Evolutionary conservation across 208 protist genomes (phyloP).

Genomic region (Crithidia sp.): DNA sequence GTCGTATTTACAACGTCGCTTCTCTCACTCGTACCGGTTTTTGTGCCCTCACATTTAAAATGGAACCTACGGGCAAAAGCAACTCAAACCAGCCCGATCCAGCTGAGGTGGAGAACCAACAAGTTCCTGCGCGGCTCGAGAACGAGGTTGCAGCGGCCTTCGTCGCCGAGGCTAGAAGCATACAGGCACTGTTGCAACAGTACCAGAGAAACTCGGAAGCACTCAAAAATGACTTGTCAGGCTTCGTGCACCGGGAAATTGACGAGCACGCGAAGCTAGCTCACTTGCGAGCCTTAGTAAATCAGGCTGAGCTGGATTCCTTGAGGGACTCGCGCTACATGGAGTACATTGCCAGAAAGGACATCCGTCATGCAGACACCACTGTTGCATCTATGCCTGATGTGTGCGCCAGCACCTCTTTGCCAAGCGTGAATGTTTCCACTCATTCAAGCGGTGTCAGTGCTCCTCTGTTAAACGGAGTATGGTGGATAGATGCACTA

Average conservation of each 20-base stretch:
- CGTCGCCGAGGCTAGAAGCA: conserved; percentile 20
- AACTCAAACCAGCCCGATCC: too few species aligned
- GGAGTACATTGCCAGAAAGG: conserved; percentile 13
- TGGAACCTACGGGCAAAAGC: too few species aligned
- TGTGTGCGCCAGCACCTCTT: too few species aligned
- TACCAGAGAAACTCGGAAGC: conserved; percentile 8
- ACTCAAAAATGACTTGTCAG: conserved; percentile 12
- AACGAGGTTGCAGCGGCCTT: background rate
- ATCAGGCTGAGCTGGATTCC: conserved; percentile 12
- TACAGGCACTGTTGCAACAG: conserved; percentile 17
- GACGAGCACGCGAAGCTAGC: conserved; percentile 25
- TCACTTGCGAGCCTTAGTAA: conserved; percentile 21
- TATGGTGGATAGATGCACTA: conserved; percentile 14
- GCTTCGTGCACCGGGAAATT: conserved; percentile 27
- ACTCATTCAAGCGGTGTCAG: background rate
- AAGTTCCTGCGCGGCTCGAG: too few species aligned
- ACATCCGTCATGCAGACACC: background rate
- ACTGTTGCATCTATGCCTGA: too few species aligned
- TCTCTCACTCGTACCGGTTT: too few species aligned
- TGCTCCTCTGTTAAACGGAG: background rate
- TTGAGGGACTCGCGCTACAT: conserved; percentile 20
- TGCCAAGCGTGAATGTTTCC: too few species aligned
- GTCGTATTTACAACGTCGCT: too few species aligned
- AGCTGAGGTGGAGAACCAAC: too few species aligned
- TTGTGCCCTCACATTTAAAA: too few species aligned